phyloP scores from a whole-genome alignment of 768 basidiomycete species.

The Russula emetica region DNA sequence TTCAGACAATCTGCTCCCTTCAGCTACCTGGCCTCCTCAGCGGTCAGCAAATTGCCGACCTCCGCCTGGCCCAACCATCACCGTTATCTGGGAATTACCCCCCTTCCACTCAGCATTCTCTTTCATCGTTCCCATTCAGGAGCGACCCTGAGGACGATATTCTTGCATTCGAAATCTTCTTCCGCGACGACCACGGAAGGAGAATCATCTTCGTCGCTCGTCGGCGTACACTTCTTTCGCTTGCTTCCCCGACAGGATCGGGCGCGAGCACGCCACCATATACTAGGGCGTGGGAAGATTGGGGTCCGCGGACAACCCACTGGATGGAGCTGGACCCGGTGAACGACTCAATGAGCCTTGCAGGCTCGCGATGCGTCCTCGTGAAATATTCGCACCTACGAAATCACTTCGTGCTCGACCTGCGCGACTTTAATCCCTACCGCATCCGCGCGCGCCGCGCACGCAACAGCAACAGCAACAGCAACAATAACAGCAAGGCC shows the following conservation, averaged over 20 bases:
- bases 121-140: slow-evolving; percentile 13
- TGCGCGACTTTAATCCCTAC: slow-evolving; percentile 20
- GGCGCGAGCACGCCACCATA: neutral
- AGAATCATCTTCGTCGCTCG: slow-evolving; percentile 16
- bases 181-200: slow-evolving; percentile 2
- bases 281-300: slow-evolving; percentile 13
- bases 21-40: slow-evolving; percentile 7
- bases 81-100: slow-evolving; percentile 1
- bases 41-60: slow-evolving; percentile 3
- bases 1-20: slow-evolving; percentile 8
- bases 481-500: neutral
- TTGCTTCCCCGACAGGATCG: neutral
- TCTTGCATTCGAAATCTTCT: slow-evolving; percentile 10
- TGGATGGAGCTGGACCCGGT: slow-evolving; percentile 21
- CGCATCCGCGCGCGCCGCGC: slow-evolving; percentile 1
- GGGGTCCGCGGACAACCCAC: slow-evolving; percentile 22
- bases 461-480: neutral
- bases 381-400: slow-evolving; percentile 20
- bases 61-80: slow-evolving; percentile 10
- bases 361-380: slow-evolving; percentile 21
- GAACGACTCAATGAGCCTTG: slow-evolving; percentile 20
- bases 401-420: slow-evolving; percentile 10
- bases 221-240: slow-evolving; percentile 15
- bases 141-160: slow-evolving; percentile 17
- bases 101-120: neutral